Conservation (phyloP, 2,329 filamentous ascomycete genomes). For the Helotiales sp. region DNA sequence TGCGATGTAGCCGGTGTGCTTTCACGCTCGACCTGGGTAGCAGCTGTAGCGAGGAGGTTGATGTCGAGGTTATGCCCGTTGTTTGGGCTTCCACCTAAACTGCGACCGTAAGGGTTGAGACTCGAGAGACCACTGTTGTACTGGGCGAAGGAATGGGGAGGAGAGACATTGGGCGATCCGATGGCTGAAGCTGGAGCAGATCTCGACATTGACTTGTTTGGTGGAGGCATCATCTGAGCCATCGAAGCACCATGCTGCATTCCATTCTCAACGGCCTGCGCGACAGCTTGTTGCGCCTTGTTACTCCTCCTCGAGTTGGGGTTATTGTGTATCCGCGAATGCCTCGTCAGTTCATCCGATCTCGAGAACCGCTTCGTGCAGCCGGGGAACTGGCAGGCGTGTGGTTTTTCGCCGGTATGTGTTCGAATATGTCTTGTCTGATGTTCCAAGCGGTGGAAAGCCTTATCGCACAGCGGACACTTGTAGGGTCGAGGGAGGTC, state of each 20-base stretch:
- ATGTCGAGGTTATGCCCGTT: conserved; percentile 46
- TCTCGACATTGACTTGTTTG: conserved; percentile 77
- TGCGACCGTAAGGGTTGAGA: conserved; percentile 51
- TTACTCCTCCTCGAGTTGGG: conserved; percentile 93
- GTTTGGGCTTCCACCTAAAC: conserved; percentile 43
- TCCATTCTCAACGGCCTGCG: conserved; percentile 48
- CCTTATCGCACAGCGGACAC: conserved; percentile 96
- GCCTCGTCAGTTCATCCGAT: conserved; percentile 93
- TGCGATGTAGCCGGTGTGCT: conserved; percentile 34
- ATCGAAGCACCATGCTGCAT: conserved; percentile 51
- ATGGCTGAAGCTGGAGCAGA: conserved; percentile 86
- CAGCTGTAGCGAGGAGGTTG: conserved; percentile 60
- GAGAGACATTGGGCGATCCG: conserved; percentile 93
- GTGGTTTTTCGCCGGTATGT: conserved; percentile 97
- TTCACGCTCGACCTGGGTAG: conserved; percentile 63
- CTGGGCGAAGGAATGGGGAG: conserved; percentile 83
- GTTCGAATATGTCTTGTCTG: conserved; percentile 78
- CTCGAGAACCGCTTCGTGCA: conserved; percentile 97
- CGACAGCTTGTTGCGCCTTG: conserved; percentile 61
- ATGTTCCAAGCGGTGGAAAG: conserved; percentile 83
- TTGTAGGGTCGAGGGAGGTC: conserved; percentile 97
- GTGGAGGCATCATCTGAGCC: conserved; percentile 75
- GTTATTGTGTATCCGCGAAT: conserved; percentile 98
- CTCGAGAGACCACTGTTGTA: conserved; percentile 65
- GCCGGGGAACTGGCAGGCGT: conserved; percentile 91